These are phyloP conservation scores for Pelargonium fulgidum DNA, from an alignment of 441 rosid species.

Conservation along the genomic window DNA sequence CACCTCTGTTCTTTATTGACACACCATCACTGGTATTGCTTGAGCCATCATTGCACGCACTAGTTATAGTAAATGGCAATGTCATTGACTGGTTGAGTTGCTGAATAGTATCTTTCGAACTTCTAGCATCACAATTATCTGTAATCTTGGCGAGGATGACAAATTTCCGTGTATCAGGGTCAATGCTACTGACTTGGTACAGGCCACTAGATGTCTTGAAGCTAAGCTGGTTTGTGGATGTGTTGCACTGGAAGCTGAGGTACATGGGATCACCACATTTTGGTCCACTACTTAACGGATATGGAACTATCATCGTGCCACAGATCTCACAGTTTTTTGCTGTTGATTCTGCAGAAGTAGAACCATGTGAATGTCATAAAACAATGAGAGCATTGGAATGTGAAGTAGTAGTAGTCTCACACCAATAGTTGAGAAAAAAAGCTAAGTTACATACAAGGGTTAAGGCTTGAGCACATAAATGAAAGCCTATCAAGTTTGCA, in stretches of 20 bases:
- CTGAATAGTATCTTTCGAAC: constrained; percentile 17
- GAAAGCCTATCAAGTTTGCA: not conserved
- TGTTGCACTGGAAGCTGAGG: constrained; percentile 40
- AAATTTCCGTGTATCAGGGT: constrained; percentile 31
- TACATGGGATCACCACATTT: constrained; percentile 55
- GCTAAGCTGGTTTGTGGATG: constrained; percentile 35
- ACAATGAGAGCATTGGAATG: not conserved
- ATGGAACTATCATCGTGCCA: constrained; percentile 45
- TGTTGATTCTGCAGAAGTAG: constrained; percentile 34
- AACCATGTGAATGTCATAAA: not conserved
- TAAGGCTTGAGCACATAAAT: not conserved
- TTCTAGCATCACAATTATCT: constrained; percentile 28
- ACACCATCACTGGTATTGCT: not conserved
- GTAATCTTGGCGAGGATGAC: constrained; percentile 28
- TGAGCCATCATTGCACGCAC: constrained; percentile 27
- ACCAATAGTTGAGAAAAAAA: not conserved
- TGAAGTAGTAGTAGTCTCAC: not conserved
- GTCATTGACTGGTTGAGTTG: constrained; percentile 25
- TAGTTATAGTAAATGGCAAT: constrained; percentile 35
- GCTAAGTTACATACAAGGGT: not conserved
- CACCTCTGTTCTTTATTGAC: constrained; percentile 33
- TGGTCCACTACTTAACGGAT: constrained; percentile 54
- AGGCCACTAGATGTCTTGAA: constrained; percentile 29
- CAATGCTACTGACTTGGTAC: constrained; percentile 37
- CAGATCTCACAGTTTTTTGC: constrained; percentile 42